Conservation (phyloP, 495 filamentous ascomycete species). For the Cenococcum geophilum region DNA sequence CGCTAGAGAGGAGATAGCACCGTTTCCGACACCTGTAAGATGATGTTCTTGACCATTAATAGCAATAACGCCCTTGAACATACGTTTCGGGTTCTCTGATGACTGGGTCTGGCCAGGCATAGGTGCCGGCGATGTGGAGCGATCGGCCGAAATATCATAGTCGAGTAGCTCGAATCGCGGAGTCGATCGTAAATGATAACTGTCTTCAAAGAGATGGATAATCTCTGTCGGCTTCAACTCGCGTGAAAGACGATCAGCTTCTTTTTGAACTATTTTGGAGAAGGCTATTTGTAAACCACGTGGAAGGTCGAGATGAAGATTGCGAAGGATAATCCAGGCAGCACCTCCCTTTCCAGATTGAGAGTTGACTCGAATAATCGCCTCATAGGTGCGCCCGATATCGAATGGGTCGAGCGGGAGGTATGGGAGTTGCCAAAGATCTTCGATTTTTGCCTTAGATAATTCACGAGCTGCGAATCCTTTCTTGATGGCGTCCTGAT, state of each 20-base stretch:
- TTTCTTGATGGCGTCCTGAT: constrained; percentile 98
- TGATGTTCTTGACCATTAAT: constrained; percentile 75
- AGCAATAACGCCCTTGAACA: constrained; percentile 77
- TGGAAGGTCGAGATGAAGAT: constrained; percentile 85
- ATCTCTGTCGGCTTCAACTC: constrained; percentile 83
- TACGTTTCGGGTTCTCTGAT: constrained; percentile 64
- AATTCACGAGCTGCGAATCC: constrained; percentile 72
- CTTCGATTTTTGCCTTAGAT: constrained; percentile 52
- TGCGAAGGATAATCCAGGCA: constrained; percentile 87
- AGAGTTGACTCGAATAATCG: constrained; percentile 95
- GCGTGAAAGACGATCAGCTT: constrained; percentile 65
- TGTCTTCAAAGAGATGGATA: constrained; percentile 70
- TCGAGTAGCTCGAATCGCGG: constrained; percentile 83
- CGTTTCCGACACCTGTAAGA: constrained; percentile 77
- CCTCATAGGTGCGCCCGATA: constrained; percentile 93
- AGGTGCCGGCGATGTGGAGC: constrained; percentile 69
- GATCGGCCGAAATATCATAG: constrained; percentile 84
- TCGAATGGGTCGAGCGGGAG: constrained; percentile 92
- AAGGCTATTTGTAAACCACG: constrained; percentile 91
- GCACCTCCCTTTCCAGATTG: constrained; percentile 93
- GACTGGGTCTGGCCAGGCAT: constrained; percentile 51
- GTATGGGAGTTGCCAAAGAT: constrained; percentile 72
- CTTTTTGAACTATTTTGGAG: constrained; percentile 73
- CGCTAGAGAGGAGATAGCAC: constrained; percentile 81
- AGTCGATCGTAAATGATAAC: constrained; percentile 74